Base-by-base conservation (phyloP, 2,329 filamentous ascomycete species). In the Ophiostoma sp. region DNA sequence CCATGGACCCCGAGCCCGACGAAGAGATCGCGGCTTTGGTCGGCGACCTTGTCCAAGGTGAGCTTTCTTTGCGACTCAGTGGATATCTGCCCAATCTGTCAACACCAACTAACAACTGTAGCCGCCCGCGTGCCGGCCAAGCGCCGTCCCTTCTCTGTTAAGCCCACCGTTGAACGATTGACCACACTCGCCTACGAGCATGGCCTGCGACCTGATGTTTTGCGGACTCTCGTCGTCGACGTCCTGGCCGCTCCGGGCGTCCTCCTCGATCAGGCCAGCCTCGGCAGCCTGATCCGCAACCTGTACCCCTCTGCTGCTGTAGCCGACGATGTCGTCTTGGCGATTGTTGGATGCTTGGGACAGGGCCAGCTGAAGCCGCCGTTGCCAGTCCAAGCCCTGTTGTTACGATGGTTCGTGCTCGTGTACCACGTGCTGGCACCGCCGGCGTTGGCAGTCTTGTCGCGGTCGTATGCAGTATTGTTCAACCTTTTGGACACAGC, bases 401-500 rank as follows among this genome's bases (percentile, higher is more conserved):
- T 97, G 69, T 82, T 97, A 75, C 91, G 89, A 81, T 97, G 94
- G 94, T 84, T 97, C 69, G 87, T 94, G 73, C 89, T 93, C 82
- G 87, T 93, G 3, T 90, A 95, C 78, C 91, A 94, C 77, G 83
- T 91, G 63, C 81, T 96, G 25, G 50, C 39, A 4, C 36, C 66
- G 25, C 89, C 93, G 71, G 87, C 89, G 55, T 86, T 87, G 63
- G 84, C 83, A 7, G 83, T 91, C 9, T 81, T 97, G 68, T 90
- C 90, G 5, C 90, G 89, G 75, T 84, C 92, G 1, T 97, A 97
- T 78, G 86, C 89, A 0, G 88, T 95, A 22, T 81, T 97, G 3
- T 97, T 97, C 80, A 93, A 93, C 76, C 84, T 95, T 76, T 86
- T 97, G 6, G 93, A 97, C 78, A 95, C 93, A 78, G 91, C 93